A percentile compares a stretch with the other conserved stretches of the same genome.
These are phyloP conservation scores for Theileria orientalis DNA, from an alignment of 169 alveolate genomes.

Conservation along the genomic window DNA sequence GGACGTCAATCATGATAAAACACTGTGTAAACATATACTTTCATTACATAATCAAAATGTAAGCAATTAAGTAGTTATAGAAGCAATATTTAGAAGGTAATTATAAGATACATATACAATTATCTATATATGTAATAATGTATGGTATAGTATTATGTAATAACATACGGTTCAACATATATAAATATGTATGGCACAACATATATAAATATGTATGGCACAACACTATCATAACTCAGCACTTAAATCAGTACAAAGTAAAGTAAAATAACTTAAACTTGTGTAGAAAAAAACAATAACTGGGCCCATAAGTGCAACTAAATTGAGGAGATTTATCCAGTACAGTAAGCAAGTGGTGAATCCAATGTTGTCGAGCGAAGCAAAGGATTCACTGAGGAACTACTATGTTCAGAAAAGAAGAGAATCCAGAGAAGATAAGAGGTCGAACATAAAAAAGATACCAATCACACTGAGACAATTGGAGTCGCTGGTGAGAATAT, in stretches of 20 bases:
- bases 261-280: neutral
- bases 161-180: too few species aligned
- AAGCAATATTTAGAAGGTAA: too few species aligned
- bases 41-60: constrained; percentile 67
- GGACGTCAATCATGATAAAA: constrained; percentile 89
- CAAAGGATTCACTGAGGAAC: constrained; percentile 91
- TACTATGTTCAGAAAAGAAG: constrained; percentile 91
- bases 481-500: constrained; percentile 96
- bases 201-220: too few species aligned
- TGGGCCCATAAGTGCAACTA: constrained; percentile 65
- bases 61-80: too few species aligned
- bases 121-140: too few species aligned
- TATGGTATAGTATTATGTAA: constrained; percentile 42
- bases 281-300: constrained; percentile 16
- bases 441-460: constrained; percentile 80
- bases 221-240: neutral
- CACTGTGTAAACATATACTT: constrained; percentile 72
- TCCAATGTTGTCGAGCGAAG: constrained; percentile 94
- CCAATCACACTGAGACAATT: constrained; percentile 99
- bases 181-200: too few species aligned
- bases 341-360: constrained; percentile 78
- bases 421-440: constrained; percentile 83
- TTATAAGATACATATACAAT: neutral
- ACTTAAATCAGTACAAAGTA: neutral
- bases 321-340: constrained; percentile 71